Base-by-base conservation (phyloP, 1,284 basidiomycete genomes). In the Fomitopsis betulina region DNA sequence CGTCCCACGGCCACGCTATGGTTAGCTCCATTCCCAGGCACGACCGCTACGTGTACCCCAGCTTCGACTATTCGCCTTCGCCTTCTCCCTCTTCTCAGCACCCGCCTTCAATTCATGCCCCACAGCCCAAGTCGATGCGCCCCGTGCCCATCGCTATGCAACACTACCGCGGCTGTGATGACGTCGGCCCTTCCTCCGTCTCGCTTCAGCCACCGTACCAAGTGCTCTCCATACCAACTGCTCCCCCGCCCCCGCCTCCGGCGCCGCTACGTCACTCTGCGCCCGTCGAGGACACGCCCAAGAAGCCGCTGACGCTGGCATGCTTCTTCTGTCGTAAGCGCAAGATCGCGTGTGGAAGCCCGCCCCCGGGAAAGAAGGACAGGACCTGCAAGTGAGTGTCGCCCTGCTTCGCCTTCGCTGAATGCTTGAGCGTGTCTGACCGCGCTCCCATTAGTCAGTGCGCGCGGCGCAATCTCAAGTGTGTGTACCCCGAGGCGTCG, bases 271-370 rank as follows among this genome's bases (percentile, higher is more conserved):
- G 49, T 51, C 49, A 51, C 32, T 51, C 68, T 17, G 63, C 67
- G 12, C 60, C 66, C 55, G 62, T 70, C 56, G 72, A 72, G 57
- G 72, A 73, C 61, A 64, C 64, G 53, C 68, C 71, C 27, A 74
- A 73, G 66, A 76, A 74, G 67, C 72, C 73, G 53, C 72, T 76
- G 13, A 75, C 73, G 39, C 67, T 79, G 32, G 76, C 76, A 8
- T 79, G 77, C 62, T 73, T 71, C 59, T 78, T 78, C 65, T 79
- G 77, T 60, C 65, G 77, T 35, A 76, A 75, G 56, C 71, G 77
- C 54, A 79, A 79, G 71, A 78, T 79, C 55, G 77, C 77, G 15
- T 79, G 77, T 63, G 73, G 75, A 30, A 73, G 74, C 30, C 75
- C 75, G 38, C 64, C 70, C 30, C 71, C 72, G 43, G 74, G 67